phyloP scores from a whole-genome alignment of 768 basidiomycete species.

The Rhizopogon vulgaris region DNA sequence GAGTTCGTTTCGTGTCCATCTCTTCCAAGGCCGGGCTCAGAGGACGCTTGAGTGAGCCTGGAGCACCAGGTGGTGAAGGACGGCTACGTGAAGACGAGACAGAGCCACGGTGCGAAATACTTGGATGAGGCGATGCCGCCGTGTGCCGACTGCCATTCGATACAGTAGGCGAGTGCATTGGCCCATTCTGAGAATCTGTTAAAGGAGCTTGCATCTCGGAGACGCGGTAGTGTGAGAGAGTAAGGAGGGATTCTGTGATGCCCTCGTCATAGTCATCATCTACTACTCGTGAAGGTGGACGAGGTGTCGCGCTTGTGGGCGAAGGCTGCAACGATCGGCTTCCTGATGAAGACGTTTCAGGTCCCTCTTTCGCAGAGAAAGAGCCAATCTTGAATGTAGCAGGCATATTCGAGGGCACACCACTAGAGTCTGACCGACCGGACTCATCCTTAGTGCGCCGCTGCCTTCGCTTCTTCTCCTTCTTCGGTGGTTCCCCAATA shows the following conservation, averaged over 20 bases:
- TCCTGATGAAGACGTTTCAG: constrained; percentile 61
- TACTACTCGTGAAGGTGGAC: constrained; percentile 60
- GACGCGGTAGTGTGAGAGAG: constrained; percentile 43
- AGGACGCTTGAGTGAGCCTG: constrained; percentile 54
- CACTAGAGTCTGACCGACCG: constrained; percentile 20
- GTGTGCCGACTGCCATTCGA: constrained; percentile 51
- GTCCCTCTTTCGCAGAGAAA: constrained; percentile 39
- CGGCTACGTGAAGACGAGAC: constrained; percentile 54
- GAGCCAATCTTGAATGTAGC: constrained; percentile 28
- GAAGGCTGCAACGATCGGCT: constrained; percentile 65
- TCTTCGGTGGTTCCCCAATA: constrained; percentile 43
- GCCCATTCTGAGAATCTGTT: constrained; percentile 23
- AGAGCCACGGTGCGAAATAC: constrained; percentile 54
- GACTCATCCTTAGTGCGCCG: constrained; percentile 40
- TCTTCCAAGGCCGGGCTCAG: constrained; percentile 66
- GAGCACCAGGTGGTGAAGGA: constrained; percentile 49
- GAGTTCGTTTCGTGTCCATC: constrained; percentile 53
- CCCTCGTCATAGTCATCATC: constrained; percentile 96
- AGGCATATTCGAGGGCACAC: constrained; percentile 21
- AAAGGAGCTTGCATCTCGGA: constrained; percentile 22
- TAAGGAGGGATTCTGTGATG: constrained; percentile 80
- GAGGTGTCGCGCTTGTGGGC: constrained; percentile 54
- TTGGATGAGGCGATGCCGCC: constrained; percentile 42
- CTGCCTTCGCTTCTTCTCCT: constrained; percentile 48
- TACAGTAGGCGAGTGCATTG: constrained; percentile 47